Base-by-base conservation (phyloP, 352 stramenopile genomes). In the Phytophthora nicotianae region DNA sequence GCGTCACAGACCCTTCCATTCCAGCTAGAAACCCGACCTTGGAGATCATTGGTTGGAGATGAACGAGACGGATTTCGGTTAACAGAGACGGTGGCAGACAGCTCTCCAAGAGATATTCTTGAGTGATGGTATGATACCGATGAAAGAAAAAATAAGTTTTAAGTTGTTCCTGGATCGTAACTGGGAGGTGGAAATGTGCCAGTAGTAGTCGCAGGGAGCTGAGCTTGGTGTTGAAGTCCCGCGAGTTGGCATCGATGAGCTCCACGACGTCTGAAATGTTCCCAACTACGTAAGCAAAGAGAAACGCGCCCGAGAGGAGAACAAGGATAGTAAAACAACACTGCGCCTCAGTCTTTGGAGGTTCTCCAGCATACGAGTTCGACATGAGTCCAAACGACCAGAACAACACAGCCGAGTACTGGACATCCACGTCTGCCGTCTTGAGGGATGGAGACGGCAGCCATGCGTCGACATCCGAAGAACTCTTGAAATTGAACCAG, bases 121-220 rank as follows among this genome's bases (percentile, higher is more conserved):
- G 74, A 0, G 79, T 85, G 52, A 88, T 88, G 0, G 77, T 78
- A 58, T 90, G 75, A 32, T 81, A 83, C 2, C 72, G 68, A 48
- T 81, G 67, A 47, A 89, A 91, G 23, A 91, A 88, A 32, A 81
- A 87, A 38, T 82, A 89, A 0, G 72, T 87, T 59, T 91, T 87
- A 19, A 91, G 65, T 23, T 83, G 82, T 49, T 75, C 64, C 35
- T 86, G 55, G 7, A 90, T 74, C 6, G 67, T 21, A 1, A 47
- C 33, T 8, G 80, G 74, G 1, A 91, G 49, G 11, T 68, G 57
- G 42, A 90, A 91, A 52, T 90, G 82, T 0, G 37, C 33, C 4
- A 89, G 45, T 4, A 91, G 57, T n/a, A 83, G 75, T 0, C 83
- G 70, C 6, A 91, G 43, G 0, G 77, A 86, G 24, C 68, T 74